Evolutionary conservation across 2,329 filamentous ascomycete genomes (phyloP).

Genomic region (Beauveria asiatica): DNA sequence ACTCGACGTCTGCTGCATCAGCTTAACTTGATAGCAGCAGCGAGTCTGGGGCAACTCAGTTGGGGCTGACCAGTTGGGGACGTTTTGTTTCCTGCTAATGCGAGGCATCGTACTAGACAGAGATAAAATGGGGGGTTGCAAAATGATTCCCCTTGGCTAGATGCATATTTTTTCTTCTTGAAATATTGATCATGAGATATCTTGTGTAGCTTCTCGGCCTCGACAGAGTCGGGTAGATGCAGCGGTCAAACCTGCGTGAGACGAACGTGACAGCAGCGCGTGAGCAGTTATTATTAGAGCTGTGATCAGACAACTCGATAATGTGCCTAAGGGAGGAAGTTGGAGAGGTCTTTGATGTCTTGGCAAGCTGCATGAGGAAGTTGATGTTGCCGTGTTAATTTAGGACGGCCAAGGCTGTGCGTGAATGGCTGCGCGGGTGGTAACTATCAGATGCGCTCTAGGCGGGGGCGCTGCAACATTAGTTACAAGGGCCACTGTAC

Average conservation of each 20-base stretch:
- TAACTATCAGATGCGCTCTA: background rate
- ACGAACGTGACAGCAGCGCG: background rate
- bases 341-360: background rate
- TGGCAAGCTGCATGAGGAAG: background rate
- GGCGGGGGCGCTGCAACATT: background rate
- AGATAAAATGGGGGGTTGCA: background rate
- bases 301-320: background rate
- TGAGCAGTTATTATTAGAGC: background rate
- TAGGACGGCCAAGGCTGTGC: background rate
- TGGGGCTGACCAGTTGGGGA: background rate
- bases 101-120: background rate
- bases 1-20: background rate
- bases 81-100: background rate
- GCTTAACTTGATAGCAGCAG: background rate
- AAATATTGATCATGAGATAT: background rate
- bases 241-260: background rate
- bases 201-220: background rate
- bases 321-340: background rate
- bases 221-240: background rate
- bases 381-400: background rate
- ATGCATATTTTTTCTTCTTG: background rate
- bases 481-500: background rate
- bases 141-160: background rate
- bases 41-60: background rate
- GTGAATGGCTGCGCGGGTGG: background rate